Evolutionary conservation across 2,329 filamentous ascomycete genomes (phyloP).

Genomic region (Colletotrichum sp.): DNA sequence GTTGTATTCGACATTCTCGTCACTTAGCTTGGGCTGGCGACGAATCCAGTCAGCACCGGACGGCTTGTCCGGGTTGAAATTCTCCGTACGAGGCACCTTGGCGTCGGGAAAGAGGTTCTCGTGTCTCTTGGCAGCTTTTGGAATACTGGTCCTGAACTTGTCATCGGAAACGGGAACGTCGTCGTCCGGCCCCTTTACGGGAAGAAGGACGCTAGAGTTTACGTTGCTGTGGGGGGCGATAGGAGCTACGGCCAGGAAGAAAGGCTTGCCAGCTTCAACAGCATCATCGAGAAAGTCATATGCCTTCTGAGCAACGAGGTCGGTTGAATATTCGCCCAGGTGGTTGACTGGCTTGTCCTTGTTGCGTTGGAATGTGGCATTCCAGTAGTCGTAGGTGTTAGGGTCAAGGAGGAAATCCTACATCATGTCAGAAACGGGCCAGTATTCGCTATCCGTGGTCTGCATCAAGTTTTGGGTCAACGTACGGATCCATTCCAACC

Average conservation of each 20-base stretch:
- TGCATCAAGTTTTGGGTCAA: background rate
- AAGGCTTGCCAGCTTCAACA: constrained; percentile 54
- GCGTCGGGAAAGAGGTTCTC: constrained; percentile 63
- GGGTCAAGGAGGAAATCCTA: constrained; percentile 65
- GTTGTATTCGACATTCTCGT: constrained; percentile 36
- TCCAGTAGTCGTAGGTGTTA: constrained; percentile 71
- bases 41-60: constrained; percentile 51
- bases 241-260: constrained; percentile 63
- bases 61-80: constrained; percentile 66
- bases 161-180: constrained; percentile 61
- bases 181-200: constrained; percentile 60
- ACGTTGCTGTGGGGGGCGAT: constrained; percentile 36
- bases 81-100: constrained; percentile 64
- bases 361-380: constrained; percentile 68
- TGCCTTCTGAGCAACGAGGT: constrained; percentile 65
- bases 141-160: constrained; percentile 28
- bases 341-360: constrained; percentile 44
- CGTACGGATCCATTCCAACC: constrained; percentile 60
- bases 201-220: constrained; percentile 42
- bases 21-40: constrained; percentile 37
- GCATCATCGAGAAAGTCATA: constrained; percentile 67
- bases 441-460: background rate
- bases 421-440: background rate
- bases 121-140: constrained; percentile 56
- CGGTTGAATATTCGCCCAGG: constrained; percentile 51